These are phyloP conservation scores for Flaveria trinervia DNA, from an alignment of 129 eudicot species.

Conservation along the genomic window DNA sequence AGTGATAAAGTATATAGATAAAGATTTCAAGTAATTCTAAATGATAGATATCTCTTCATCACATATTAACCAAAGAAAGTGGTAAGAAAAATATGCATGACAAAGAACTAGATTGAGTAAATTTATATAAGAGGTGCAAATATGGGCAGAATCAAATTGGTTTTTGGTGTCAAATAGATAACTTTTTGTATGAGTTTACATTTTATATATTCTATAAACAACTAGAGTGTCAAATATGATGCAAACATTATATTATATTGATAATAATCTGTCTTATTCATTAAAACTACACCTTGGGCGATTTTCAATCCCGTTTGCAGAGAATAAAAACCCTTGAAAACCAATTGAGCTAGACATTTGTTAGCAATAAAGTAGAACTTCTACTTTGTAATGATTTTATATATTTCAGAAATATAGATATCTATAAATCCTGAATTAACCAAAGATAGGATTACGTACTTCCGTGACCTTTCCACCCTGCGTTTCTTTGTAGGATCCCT, in stretches of 20 bases:
- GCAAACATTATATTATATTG: background rate
- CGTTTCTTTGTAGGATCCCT: constrained; percentile 84
- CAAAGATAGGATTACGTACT: constrained; percentile 50
- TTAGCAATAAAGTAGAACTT: background rate
- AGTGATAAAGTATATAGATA: background rate
- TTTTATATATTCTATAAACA: background rate
- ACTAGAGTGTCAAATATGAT: background rate
- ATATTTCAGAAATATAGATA: background rate
- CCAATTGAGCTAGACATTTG: background rate
- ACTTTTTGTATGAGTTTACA: background rate
- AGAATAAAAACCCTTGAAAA: background rate
- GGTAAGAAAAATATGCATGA: background rate
- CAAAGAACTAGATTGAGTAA: background rate
- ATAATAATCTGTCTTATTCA: background rate
- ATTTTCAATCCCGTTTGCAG: background rate
- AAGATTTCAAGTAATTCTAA: background rate
- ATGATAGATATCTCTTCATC: background rate
- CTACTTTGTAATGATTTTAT: background rate
- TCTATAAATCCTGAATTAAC: constrained; percentile 15
- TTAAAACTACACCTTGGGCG: background rate
- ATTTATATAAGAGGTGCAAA: background rate
- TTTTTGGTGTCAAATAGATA: background rate
- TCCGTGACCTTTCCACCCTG: constrained; percentile 77
- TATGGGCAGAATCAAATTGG: background rate
- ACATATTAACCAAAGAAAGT: background rate